A percentile compares a stretch with the other conserved stretches of the same genome.
These are phyloP conservation scores for Pythium insidiosum DNA, from an alignment of 352 stramenopile species.

Conservation along the genomic window DNA sequence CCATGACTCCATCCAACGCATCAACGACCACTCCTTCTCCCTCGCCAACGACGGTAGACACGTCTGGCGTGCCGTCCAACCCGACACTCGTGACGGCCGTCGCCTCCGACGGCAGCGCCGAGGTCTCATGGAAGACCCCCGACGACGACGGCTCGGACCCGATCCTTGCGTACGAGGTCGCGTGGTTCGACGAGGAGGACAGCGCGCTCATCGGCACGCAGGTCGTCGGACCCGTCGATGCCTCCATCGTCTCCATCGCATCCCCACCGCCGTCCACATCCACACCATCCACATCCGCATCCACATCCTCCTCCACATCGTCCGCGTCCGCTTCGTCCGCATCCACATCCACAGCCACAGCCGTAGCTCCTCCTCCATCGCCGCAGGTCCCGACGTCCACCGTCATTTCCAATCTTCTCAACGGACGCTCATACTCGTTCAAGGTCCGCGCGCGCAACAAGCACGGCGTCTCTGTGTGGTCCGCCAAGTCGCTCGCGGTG, in stretches of 20 bases:
- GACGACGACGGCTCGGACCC: constrained; percentile 56
- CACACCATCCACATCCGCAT: not conserved
- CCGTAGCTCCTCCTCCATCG: too few species aligned
- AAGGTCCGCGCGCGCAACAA: constrained; percentile 60
- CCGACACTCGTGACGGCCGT: constrained; percentile 47
- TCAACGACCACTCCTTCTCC: not conserved
- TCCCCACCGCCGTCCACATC: constrained; percentile 3
- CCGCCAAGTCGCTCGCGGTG: constrained; percentile 60
- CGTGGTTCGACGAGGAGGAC: constrained; percentile 46
- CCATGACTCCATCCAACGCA: too few species aligned
- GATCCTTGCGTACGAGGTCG: constrained; percentile 54
- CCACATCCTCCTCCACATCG: too few species aligned
- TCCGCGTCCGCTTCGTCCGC: too few species aligned
- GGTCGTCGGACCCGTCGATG: constrained; percentile 9
- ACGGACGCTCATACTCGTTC: constrained; percentile 60
- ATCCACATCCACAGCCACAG: too few species aligned
- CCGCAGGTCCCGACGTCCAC: constrained; percentile 31
- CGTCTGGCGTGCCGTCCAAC: constrained; percentile 51
- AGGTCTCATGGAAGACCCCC: constrained; percentile 51
- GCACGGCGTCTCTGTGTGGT: constrained; percentile 61
- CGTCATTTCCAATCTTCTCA: constrained; percentile 36
- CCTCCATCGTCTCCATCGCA: constrained; percentile 3
- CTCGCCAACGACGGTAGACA: constrained; percentile 1
- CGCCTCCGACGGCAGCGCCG: constrained; percentile 38
- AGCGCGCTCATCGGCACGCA: constrained; percentile 33